Conservation (phyloP, 257 asterid species). For the Salvia rosmarinus region DNA sequence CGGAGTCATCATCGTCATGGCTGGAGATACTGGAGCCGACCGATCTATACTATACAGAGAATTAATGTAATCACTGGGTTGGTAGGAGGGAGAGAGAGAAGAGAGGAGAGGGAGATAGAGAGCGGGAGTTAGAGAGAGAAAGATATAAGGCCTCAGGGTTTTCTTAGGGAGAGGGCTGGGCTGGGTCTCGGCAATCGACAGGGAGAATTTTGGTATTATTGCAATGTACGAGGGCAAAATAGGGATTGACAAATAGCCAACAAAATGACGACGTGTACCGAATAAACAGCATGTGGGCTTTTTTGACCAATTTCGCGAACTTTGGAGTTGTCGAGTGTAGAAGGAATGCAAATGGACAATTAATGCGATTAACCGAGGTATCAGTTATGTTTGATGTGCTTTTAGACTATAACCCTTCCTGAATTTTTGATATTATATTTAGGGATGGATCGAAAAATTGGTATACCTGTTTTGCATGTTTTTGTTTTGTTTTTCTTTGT, state of each 20-base stretch:
- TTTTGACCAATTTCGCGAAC: neutral
- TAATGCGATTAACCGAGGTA: slow-evolving; percentile 11
- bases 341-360: slow-evolving; percentile 16
- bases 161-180: slow-evolving; percentile 34
- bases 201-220: slow-evolving; percentile 48
- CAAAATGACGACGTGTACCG: neutral
- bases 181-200: slow-evolving; percentile 32
- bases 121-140: slow-evolving; percentile 36
- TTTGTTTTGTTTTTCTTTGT: too few species aligned
- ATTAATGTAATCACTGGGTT: slow-evolving; percentile 31
- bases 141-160: slow-evolving; percentile 31
- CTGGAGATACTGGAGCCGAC: slow-evolving; percentile 43
- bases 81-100: slow-evolving; percentile 31
- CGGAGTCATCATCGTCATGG: slow-evolving; percentile 87
- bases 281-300: slow-evolving; percentile 1
- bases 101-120: slow-evolving; percentile 23
- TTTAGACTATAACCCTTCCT: neutral
- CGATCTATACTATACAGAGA: slow-evolving; percentile 61
- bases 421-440: too few species aligned
- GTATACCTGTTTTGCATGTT: too few species aligned
- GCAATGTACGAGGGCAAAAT: slow-evolving; percentile 39
- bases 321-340: slow-evolving; percentile 14
- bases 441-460: too few species aligned
- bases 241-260: slow-evolving; percentile 27
- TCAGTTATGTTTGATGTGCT: neutral